Percentiles rank a stretch among this genome's conserved stretches.
Evolutionary conservation across 1,284 basidiomycete genomes (phyloP).

Genomic region (Ceraceosorus guamensis): DNA sequence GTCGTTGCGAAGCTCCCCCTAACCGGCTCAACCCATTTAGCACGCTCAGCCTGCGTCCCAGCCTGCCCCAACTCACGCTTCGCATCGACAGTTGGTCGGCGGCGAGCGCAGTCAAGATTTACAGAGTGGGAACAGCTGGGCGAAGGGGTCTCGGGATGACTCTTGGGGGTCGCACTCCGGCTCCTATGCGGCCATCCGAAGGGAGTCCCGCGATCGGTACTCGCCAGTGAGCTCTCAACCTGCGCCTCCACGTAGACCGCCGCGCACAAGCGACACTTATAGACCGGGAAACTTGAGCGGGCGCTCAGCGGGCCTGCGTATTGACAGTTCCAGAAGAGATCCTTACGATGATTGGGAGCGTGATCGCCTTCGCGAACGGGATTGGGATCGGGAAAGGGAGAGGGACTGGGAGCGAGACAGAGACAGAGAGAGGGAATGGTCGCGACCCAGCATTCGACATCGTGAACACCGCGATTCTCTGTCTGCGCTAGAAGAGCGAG

Average conservation of each 20-base stretch:
- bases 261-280: no score
- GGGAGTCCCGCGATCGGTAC: no score
- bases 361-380: conserved; percentile 14
- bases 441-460: background rate
- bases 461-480: background rate
- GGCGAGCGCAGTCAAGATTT: conserved; percentile 13
- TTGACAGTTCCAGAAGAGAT: no score
- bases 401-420: conserved; percentile 5
- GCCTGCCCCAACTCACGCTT: background rate
- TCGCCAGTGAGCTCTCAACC: no score
- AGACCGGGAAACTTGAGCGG: no score
- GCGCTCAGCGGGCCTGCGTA: no score
- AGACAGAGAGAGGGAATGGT: conserved; percentile 7
- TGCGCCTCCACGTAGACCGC: no score
- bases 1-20: no score
- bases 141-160: no score
- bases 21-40: background rate
- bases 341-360: background rate
- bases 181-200: no score
- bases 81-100: conserved; percentile 16
- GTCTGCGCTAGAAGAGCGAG: background rate
- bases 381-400: conserved; percentile 3
- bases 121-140: conserved; percentile 3
- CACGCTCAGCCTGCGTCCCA: background rate
- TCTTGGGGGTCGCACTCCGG: no score